phyloP scores from a whole-genome alignment of 1,139 yeast genomes.

The Taiozyma sp. region DNA sequence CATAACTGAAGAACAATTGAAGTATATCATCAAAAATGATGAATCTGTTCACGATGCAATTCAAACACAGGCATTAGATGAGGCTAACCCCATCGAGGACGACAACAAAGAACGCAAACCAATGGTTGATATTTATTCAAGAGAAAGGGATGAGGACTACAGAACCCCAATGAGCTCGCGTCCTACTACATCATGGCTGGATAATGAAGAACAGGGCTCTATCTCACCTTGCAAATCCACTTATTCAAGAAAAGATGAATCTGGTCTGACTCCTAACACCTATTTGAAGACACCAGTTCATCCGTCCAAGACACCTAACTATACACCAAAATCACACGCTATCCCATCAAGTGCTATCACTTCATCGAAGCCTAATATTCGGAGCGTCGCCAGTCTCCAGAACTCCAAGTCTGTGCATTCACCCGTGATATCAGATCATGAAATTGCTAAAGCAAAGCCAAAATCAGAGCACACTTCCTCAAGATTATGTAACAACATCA shows the following conservation, averaged over 20 bases:
- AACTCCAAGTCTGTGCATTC: not conserved
- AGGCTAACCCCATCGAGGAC: not conserved
- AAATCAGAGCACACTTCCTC: not conserved
- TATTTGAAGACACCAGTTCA: not conserved
- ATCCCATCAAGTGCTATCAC: not conserved
- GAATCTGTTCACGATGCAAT: not conserved
- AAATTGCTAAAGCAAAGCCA: not conserved
- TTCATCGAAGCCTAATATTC: not conserved
- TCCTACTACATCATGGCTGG: not conserved
- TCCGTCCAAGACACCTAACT: not conserved
- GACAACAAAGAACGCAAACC: not conserved
- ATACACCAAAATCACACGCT: not conserved
- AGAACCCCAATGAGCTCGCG: not conserved
- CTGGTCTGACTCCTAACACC: not conserved
- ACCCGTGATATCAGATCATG: not conserved
- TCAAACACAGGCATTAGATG: not conserved
- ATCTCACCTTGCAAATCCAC: not conserved
- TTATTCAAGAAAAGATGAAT: not conserved
- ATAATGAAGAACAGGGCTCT: not conserved
- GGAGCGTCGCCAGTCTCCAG: not conserved
- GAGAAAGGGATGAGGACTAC: not conserved
- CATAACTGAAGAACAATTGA: slow-evolving; percentile 1
- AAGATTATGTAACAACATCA: not conserved
- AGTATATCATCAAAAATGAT: not conserved
- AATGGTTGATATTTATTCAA: not conserved